Base-by-base conservation (phyloP, 306 rosid species). In the Senna siamea region DNA sequence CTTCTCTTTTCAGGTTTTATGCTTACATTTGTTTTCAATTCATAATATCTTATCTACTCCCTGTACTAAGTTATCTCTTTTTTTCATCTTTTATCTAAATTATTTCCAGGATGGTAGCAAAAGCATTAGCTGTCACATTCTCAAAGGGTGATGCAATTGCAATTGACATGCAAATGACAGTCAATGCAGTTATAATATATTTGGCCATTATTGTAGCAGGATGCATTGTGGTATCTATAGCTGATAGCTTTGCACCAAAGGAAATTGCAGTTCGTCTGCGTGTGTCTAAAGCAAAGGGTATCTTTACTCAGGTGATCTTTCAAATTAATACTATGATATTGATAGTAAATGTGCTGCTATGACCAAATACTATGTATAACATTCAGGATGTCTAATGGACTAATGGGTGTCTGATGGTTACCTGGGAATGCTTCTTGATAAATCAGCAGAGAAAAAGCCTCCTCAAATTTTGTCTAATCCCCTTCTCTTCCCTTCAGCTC, bases 101-200 rank as follows among this genome's bases (percentile, higher is more conserved):
- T 6, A 78, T 80, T 78, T 66, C 19, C 83, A 93, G 98, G 97
- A 52, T 87, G 85, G 97, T 87, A 73, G 90, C 97, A 26, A 87
- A 83, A 75, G 96, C 91, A 40, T 74, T 90, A 65, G 90, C 85
- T 40, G 70, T 79, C 22, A 85, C 80, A 20, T 90, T 90, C 83
- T 80, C 97, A 1, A 90, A 75, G 83, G 97, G 98, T 6, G 98
- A 90, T 74, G 83, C 98, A 70, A 93, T 93, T 5, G 97, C 98
- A 40, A 93, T 90, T 67, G 97, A 93, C 85, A 87, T 87, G 93
- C 93, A 89, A 60, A 89, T 93, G 98, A 93, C 96, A 23, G 92
- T 79, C 71, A 72, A 70, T 73, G 86, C 98, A 13, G 96, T 93
- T 69, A 67, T 90, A 68, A 89, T 93, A 76, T 93, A 90, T 76